A percentile compares a stretch with the other conserved stretches of the same genome.
Evolutionary conservation across 2,329 filamentous ascomycete genomes (phyloP).

Genomic region (Sclerotinia subarctica): DNA sequence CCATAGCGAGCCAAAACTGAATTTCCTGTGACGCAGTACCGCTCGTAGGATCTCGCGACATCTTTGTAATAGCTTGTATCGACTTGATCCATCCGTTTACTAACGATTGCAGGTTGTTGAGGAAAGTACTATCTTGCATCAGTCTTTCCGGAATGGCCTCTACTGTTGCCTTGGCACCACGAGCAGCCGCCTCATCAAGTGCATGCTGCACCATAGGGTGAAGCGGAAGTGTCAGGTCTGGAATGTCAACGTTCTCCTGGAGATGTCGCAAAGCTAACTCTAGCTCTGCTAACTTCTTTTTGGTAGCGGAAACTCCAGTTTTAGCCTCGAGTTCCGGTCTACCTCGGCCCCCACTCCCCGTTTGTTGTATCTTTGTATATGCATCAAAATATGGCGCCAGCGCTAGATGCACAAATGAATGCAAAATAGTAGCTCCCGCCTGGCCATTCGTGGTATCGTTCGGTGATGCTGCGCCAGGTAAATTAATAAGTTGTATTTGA

Average conservation of each 20-base stretch:
- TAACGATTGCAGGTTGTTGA: slow-evolving; percentile 88
- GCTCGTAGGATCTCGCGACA: slow-evolving; percentile 75
- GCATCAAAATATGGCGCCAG: slow-evolving; percentile 97
- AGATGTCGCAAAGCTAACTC: slow-evolving; percentile 87
- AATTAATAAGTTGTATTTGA: slow-evolving; percentile 89
- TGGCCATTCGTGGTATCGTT: slow-evolving; percentile 64
- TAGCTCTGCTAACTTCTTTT: slow-evolving; percentile 93
- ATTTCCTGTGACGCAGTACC: slow-evolving; percentile 93
- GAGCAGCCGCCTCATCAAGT: slow-evolving; percentile 70
- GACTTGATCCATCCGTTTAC: slow-evolving; percentile 99
- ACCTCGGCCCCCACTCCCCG: slow-evolving; percentile 61
- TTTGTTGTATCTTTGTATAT: slow-evolving; percentile 79
- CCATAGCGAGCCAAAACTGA: slow-evolving; percentile 99
- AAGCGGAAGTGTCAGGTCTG: slow-evolving; percentile 81
- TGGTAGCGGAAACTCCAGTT: slow-evolving; percentile 93
- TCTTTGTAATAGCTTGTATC: slow-evolving; percentile 93
- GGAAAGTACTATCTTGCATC: slow-evolving; percentile 84
- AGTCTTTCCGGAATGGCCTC: slow-evolving; percentile 73
- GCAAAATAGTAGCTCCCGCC: slow-evolving; percentile 70
- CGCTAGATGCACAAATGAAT: slow-evolving; percentile 86
- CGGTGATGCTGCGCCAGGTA: slow-evolving; percentile 71
- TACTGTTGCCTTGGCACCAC: slow-evolving; percentile 66
- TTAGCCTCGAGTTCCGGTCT: slow-evolving; percentile 85
- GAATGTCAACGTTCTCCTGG: slow-evolving; percentile 97
- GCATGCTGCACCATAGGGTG: slow-evolving; percentile 85